These are phyloP conservation scores for Alisma plantagoaquatica DNA, from an alignment of 106 monocot species.

Conservation along the genomic window DNA sequence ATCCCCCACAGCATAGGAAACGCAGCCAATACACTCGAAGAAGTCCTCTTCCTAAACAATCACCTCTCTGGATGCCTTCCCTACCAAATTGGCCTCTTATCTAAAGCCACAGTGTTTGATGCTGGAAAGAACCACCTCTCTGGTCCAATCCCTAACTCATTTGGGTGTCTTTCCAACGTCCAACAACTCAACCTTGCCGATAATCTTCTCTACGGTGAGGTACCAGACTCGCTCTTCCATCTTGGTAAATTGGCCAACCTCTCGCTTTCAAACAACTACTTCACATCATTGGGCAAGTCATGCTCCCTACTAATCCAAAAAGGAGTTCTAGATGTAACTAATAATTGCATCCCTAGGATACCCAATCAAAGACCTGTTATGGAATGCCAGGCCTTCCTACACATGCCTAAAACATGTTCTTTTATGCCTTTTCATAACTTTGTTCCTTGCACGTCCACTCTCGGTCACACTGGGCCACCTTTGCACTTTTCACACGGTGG, in stretches of 20 bases:
- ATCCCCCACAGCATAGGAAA: constrained; percentile 10
- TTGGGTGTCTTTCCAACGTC: constrained; percentile 30
- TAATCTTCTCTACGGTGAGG: constrained; percentile 35
- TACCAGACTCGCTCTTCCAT: no score
- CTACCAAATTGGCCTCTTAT: constrained; percentile 11
- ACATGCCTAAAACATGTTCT: constrained; percentile 15
- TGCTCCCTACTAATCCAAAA: constrained; percentile 13
- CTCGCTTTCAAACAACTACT: no score
- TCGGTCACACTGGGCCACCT: no score
- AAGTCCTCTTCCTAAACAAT: constrained; percentile 21
- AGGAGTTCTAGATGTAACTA: constrained; percentile 14
- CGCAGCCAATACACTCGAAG: neutral
- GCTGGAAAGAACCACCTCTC: constrained; percentile 34
- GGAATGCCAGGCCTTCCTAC: constrained; percentile 9
- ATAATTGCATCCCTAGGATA: constrained; percentile 15
- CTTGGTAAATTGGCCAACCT: no score
- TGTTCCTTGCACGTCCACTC: constrained; percentile 4
- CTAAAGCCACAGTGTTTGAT: constrained; percentile 35
- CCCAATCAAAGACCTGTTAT: constrained; percentile 10
- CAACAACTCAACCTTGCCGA: constrained; percentile 57
- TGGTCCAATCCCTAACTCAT: constrained; percentile 39
- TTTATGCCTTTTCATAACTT: constrained; percentile 2
- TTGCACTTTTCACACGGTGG: no score
- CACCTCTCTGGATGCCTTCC: constrained; percentile 19
- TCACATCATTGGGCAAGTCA: constrained; percentile 13